phyloP scores from a whole-genome alignment of 371 early-diverging fungal species.

The Smittium culicis region DNA sequence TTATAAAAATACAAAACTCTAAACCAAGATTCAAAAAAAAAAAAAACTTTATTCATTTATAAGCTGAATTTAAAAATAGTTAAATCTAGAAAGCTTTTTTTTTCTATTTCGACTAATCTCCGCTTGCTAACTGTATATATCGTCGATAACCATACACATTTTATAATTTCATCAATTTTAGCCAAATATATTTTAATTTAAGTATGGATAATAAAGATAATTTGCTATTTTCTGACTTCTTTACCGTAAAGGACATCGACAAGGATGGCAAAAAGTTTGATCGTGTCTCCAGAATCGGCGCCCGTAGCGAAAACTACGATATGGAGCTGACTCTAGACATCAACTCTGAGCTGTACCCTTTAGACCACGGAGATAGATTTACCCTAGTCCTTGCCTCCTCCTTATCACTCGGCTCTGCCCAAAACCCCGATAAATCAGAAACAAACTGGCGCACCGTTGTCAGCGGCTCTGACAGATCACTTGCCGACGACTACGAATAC shows the following conservation, averaged over 20 bases:
- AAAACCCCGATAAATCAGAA: constrained; percentile 35
- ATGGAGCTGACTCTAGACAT: constrained; percentile 81
- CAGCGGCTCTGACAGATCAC: constrained; percentile 38
- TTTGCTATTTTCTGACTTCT: constrained; percentile 71
- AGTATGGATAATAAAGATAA: constrained; percentile 52
- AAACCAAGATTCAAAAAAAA: no score
- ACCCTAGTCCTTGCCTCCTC: constrained; percentile 65
- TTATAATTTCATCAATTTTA: no score
- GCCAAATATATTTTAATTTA: no score
- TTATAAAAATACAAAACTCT: no score
- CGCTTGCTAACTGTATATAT: no score
- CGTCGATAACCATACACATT: no score
- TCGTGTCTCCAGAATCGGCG: constrained; percentile 79
- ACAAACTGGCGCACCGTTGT: constrained; percentile 30
- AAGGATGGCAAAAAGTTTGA: constrained; percentile 86
- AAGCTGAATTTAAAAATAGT: no score
- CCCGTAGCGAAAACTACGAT: constrained; percentile 73
- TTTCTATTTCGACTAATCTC: no score
- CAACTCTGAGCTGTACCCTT: constrained; percentile 83
- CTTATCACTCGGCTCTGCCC: constrained; percentile 43
- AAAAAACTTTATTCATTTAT: no score
- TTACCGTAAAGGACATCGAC: constrained; percentile 76
- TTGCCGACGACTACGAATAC: constrained; percentile 92
- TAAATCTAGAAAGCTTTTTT: no score
- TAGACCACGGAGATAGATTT: constrained; percentile 69